Conservation (phyloP, 495 filamentous ascomycete species). For the Rhypophila decipiens region DNA sequence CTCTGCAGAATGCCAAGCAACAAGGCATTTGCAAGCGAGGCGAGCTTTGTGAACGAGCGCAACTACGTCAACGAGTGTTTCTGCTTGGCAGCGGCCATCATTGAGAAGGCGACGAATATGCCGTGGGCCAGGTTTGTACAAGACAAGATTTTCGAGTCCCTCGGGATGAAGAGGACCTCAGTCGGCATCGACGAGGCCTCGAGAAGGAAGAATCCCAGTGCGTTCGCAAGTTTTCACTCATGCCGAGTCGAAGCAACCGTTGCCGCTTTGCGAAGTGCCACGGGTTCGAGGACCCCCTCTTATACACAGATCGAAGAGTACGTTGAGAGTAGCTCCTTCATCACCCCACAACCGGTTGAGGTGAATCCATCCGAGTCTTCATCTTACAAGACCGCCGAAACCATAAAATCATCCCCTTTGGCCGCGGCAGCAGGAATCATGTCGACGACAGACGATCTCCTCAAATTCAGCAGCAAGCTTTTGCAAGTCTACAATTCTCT, state of each 20-base stretch:
- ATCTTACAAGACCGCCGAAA: neutral
- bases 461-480: slow-evolving; percentile 8
- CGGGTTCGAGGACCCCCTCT: neutral
- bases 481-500: slow-evolving; percentile 2
- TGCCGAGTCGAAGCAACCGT: neutral
- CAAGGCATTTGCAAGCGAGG: neutral
- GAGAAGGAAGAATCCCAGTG: neutral
- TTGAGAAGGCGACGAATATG: slow-evolving; percentile 4
- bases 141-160: slow-evolving; percentile 5
- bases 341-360: neutral
- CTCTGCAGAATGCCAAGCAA: slow-evolving; percentile 3
- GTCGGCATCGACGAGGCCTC: neutral
- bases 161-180: slow-evolving; percentile 8
- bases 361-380: slow-evolving; percentile 5
- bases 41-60: slow-evolving; percentile 2
- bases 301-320: neutral
- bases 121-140: slow-evolving; percentile 5
- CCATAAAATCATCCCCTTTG: neutral
- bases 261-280: neutral
- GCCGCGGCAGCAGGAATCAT: slow-evolving; percentile 13
- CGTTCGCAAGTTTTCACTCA: slow-evolving; percentile 5
- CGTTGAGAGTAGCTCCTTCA: neutral
- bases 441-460: slow-evolving; percentile 10
- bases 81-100: slow-evolving; percentile 4
- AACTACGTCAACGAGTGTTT: slow-evolving; percentile 20